A percentile compares a stretch with the other conserved stretches of the same genome.
phyloP scores from a whole-genome alignment of 1,139 yeast species.

The Kodamaea anthophila region DNA sequence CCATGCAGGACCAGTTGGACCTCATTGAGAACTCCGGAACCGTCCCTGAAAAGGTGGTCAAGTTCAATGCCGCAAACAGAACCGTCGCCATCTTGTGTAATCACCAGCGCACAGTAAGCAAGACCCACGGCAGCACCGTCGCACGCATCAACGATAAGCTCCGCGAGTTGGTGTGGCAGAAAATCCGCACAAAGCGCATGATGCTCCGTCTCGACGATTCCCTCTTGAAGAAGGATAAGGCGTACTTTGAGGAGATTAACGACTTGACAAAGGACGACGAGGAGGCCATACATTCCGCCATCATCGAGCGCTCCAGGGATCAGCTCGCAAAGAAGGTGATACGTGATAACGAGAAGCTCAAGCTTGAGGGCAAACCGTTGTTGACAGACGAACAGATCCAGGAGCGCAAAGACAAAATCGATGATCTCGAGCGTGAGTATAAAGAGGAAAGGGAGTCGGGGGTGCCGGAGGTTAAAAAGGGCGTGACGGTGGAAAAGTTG shows the following conservation, averaged over 20 bases:
- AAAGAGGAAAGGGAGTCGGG: constrained; percentile 57
- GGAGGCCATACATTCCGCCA: constrained; percentile 46
- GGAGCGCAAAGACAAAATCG: constrained; percentile 53
- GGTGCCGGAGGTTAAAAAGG: constrained; percentile 49
- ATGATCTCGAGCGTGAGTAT: constrained; percentile 50
- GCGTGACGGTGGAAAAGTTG: constrained; percentile 62
- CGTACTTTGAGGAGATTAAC: constrained; percentile 64
- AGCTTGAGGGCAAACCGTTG: constrained; percentile 48
- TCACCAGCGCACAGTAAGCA: constrained; percentile 90
- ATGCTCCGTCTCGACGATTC: constrained; percentile 59
- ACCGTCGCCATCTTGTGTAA: constrained; percentile 94
- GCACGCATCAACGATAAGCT: constrained; percentile 73
- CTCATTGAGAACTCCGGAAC: constrained; percentile 79
- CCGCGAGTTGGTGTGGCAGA: constrained; percentile 80
- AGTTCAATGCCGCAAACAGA: constrained; percentile 90
- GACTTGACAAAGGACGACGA: constrained; percentile 65
- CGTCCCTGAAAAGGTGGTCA: constrained; percentile 78
- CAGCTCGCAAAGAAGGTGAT: constrained; percentile 58
- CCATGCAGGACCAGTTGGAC: constrained; percentile 93
- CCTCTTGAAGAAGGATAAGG: constrained; percentile 45
- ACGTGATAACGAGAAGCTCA: constrained; percentile 72
- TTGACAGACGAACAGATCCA: constrained; percentile 52
- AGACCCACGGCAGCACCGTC: constrained; percentile 74
- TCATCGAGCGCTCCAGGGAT: constrained; percentile 57
- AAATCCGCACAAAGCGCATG: constrained; percentile 65